A percentile compares a stretch with the other conserved stretches of the same genome.
phyloP scores from a whole-genome alignment of 164 flowering plant genomes.

The Piper longum region DNA sequence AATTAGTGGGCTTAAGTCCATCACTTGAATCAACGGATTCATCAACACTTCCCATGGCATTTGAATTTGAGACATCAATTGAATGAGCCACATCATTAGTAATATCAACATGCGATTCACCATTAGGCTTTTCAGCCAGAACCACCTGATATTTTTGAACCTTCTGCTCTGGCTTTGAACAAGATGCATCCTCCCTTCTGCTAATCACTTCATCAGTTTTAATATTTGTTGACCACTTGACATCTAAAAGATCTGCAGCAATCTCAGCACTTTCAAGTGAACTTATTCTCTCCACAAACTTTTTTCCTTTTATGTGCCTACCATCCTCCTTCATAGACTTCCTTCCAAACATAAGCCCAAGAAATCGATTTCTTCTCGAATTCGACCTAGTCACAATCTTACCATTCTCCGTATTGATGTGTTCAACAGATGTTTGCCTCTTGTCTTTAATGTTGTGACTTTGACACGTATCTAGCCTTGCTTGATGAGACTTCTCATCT shows the following conservation, averaged over 20 bases:
- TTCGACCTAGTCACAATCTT: slow-evolving; percentile 26
- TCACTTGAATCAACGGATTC: not conserved
- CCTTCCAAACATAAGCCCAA: slow-evolving; percentile 64
- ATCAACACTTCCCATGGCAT: not conserved
- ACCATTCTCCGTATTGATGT: slow-evolving; percentile 21
- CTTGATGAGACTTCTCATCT: slow-evolving; percentile 19
- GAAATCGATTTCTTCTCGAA: slow-evolving; percentile 32
- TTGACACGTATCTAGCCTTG: slow-evolving; percentile 19
- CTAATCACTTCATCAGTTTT: slow-evolving; percentile 15
- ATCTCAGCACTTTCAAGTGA: slow-evolving; percentile 79
- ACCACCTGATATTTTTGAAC: slow-evolving; percentile 3
- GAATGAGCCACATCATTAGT: not conserved
- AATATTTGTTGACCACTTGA: slow-evolving; percentile 81
- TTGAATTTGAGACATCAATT: not conserved
- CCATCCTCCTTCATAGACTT: slow-evolving; percentile 25
- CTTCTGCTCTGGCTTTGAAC: slow-evolving; percentile 7
- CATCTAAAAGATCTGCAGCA: slow-evolving; percentile 79
- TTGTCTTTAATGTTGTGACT: slow-evolving; percentile 30
- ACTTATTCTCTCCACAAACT: slow-evolving; percentile 18
- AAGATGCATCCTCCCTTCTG: slow-evolving; percentile 7
- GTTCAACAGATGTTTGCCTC: slow-evolving; percentile 7
- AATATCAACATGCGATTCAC: not conserved
- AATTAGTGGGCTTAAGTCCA: not conserved
- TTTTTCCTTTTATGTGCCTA: slow-evolving; percentile 16
- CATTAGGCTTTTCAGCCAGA: not conserved